Conservation (phyloP, 2,329 filamentous ascomycete genomes). For the Coniochaeta prunicola region DNA sequence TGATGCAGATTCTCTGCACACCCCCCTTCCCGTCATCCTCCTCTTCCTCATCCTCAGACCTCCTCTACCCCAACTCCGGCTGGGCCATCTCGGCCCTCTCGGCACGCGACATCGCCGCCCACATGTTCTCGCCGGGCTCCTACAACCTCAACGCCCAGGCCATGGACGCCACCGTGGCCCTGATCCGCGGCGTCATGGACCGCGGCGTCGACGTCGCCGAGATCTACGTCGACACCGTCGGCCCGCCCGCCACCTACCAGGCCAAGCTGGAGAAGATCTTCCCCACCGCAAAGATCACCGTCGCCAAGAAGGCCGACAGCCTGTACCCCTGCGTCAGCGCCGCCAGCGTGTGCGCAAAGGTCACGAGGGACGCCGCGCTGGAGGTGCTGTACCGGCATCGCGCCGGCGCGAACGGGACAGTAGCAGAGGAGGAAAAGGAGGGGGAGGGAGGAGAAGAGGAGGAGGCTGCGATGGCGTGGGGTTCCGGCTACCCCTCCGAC, state of each 20-base stretch:
- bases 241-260: constrained; percentile 76
- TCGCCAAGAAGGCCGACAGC: constrained; percentile 87
- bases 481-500: constrained; percentile 91
- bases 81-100: constrained; percentile 81
- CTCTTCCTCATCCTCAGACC: constrained; percentile 38
- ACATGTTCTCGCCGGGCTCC: constrained; percentile 61
- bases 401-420: constrained; percentile 17
- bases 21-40: too few relatives aligned
- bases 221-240: constrained; percentile 94
- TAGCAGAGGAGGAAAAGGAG: constrained; percentile 19
- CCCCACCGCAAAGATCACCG: constrained; percentile 66
- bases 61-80: constrained; percentile 55
- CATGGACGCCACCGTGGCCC: constrained; percentile 78
- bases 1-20: constrained; percentile 67
- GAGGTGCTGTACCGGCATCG: constrained; percentile 64
- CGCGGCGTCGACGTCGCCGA: constrained; percentile 76
- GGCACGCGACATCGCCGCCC: constrained; percentile 72
- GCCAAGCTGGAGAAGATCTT: constrained; percentile 77
- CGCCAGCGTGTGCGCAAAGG: constrained; percentile 91
- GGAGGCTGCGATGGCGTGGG: constrained; percentile 57
- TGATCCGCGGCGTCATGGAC: constrained; percentile 72
- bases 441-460: constrained; percentile 22
- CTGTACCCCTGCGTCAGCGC: constrained; percentile 90
- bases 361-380: constrained; percentile 84
- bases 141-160: constrained; percentile 97